A percentile compares a stretch with the other conserved stretches of the same genome.
These are phyloP conservation scores for Lasiosphaeria miniovina DNA, from an alignment of 495 filamentous ascomycete genomes.

Conservation along the genomic window DNA sequence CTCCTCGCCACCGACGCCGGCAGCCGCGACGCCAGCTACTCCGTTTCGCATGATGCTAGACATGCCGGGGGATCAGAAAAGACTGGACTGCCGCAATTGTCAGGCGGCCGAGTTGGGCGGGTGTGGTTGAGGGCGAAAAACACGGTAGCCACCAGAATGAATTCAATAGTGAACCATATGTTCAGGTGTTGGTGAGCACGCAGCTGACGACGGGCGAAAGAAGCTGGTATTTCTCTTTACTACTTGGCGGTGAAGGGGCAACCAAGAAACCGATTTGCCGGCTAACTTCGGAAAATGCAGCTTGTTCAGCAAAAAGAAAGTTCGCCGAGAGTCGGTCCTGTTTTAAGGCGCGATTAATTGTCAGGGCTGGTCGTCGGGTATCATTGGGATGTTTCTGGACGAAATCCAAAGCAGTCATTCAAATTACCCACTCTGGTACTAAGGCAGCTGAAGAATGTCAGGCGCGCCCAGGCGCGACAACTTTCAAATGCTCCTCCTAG, in stretches of 20 bases:
- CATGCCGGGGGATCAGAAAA: slow-evolving; percentile 8
- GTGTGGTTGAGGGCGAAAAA: not conserved
- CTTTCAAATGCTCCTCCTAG: not conserved
- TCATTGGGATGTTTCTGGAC: not conserved
- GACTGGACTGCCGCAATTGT: not conserved
- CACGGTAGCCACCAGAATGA: slow-evolving; percentile 13
- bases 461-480: slow-evolving; percentile 32
- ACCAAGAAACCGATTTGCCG: not conserved
- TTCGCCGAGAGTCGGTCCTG: not conserved
- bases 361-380: not conserved
- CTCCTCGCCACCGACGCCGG: slow-evolving; percentile 21
- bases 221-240: not conserved
- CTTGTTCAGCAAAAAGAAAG: not conserved
- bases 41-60: slow-evolving; percentile 28
- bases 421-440: slow-evolving; percentile 8
- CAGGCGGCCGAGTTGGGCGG: slow-evolving; percentile 2
- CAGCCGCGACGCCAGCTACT: slow-evolving; percentile 15
- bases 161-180: slow-evolving; percentile 16
- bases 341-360: too few species aligned
- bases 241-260: not conserved
- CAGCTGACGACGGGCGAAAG: not conserved
- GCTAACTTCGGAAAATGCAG: not conserved
- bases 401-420: not conserved
- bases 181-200: not conserved
- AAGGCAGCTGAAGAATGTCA: slow-evolving; percentile 9